Base-by-base conservation (phyloP, 768 basidiomycete genomes). In the Lactarius hatsudake region DNA sequence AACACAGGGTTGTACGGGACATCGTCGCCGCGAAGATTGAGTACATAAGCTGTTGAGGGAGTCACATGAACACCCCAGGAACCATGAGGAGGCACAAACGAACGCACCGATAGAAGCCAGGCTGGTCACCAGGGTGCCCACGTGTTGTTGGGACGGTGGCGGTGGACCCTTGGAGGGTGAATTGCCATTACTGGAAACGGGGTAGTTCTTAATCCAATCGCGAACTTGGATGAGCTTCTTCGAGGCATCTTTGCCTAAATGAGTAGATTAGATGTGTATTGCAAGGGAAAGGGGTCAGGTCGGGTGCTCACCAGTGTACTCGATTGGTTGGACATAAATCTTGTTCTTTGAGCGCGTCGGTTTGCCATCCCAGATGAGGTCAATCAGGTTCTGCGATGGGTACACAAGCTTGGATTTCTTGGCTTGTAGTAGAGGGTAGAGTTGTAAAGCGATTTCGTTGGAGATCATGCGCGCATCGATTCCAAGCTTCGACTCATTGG, bases 1-100 rank as follows among this genome's bases (percentile, higher is more conserved):
- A 97, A 96, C 10, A 98, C 84, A 0, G 96, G 96, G 74, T 93
- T 95, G 81, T 87, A 93, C 0, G 93, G 93, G 57, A 98, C 88
- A 73, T 98, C 96, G 3, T 86, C 83, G 42, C 95, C 96, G 59
- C 96, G 89, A 62, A 96, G 79, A 74, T 98, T 98, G 40, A 98
- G 80, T 2, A 91, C 73, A 80, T 93, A 97, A 0, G 96, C 96
- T 86, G 78, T 36, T 28, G 17, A 55, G 38, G 18, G 17, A 2
- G 54, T 38, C 64, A 61, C 43, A 38, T 72, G 58, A 74, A 58
- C 55, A 40, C 26, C 30, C 30, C 18, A 30, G 48, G 45, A 38
- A 42, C 59, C 4, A 18, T 9, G 28, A 56, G 53, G 20, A n/a
- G 17, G 20, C 48, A 15, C 48, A 12, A 53, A 12, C 3, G 10